phyloP scores from a whole-genome alignment of 306 rosid genomes.

The Vachellia collinsii region DNA sequence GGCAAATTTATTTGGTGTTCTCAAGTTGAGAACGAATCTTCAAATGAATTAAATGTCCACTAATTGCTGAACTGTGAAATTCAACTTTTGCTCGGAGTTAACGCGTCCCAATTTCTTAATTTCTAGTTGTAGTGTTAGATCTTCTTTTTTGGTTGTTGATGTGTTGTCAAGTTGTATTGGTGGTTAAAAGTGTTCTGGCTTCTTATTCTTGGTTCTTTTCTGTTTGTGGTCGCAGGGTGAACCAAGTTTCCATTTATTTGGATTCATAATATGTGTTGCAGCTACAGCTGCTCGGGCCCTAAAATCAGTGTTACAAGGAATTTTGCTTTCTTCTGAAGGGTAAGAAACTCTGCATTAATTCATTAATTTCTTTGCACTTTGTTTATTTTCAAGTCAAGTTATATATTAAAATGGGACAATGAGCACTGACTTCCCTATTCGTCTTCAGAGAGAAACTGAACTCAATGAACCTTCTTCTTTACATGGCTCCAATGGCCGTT shows the following conservation, averaged over 20 bases:
- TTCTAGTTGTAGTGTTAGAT: conserved; percentile 14
- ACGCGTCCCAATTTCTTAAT: conserved; percentile 15
- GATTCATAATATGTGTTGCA: conserved; percentile 87
- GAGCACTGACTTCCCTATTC: conserved; percentile 40
- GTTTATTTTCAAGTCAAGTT: conserved; percentile 21
- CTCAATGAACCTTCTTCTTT: conserved; percentile 97
- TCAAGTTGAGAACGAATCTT: conserved; percentile 2
- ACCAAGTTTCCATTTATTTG: conserved; percentile 98
- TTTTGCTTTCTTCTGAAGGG: conserved; percentile 99
- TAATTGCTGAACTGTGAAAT: not conserved
- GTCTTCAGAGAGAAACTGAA: conserved; percentile 94
- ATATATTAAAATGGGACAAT: conserved; percentile 12
- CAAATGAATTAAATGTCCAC: conserved; percentile 6
- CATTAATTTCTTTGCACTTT: conserved; percentile 12
- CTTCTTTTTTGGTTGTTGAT: not conserved
- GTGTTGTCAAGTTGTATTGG: conserved; percentile 4
- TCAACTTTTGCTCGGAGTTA: conserved; percentile 25
- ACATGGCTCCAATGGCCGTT: conserved; percentile 99
- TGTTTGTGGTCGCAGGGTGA: conserved; percentile 71
- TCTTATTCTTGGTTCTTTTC: conserved; percentile 37
- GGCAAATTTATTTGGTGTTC: conserved; percentile 8
- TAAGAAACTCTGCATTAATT: conserved; percentile 35
- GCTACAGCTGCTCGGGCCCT: conserved; percentile 99
- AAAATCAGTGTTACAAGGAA: conserved; percentile 93
- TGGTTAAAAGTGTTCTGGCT: conserved; percentile 6